Percentiles rank a stretch among this genome's conserved stretches.
Evolutionary conservation across 139 green algal species (phyloP).

Genomic region (Tetradesmus obliquus): DNA sequence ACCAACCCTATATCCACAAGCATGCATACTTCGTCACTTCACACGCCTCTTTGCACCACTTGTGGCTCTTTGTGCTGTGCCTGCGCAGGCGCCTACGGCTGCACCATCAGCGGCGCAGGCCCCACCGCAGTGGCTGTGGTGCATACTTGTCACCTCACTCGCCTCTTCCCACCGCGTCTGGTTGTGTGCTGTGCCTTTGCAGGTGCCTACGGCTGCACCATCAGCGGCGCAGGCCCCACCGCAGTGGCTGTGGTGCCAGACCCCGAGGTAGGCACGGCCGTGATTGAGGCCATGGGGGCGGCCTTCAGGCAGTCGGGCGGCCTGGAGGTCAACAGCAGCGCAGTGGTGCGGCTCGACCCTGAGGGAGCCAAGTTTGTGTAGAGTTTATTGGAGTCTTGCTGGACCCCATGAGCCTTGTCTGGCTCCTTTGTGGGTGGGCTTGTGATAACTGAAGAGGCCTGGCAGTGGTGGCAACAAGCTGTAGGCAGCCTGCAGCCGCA

Average conservation of each 20-base stretch:
- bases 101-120: conserved; percentile 96
- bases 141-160: no score
- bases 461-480: no score
- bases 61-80: background rate
- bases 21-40: no score
- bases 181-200: conserved; percentile 20
- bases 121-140: conserved; percentile 93
- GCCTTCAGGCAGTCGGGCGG: conserved; percentile 73
- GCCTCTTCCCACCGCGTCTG: background rate
- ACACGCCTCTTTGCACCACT: background rate
- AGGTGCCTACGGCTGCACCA: conserved; percentile 96
- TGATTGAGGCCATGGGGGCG: conserved; percentile 83
- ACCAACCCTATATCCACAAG: no score
- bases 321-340: conserved; percentile 77
- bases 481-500: no score
- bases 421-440: no score
- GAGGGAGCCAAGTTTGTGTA: conserved; percentile 69
- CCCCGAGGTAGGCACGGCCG: conserved; percentile 66
- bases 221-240: conserved; percentile 96
- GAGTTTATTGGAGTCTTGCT: background rate
- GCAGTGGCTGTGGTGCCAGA: conserved; percentile 92
- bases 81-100: conserved; percentile 70
- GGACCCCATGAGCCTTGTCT: no score
- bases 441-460: no score
- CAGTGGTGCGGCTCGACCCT: conserved; percentile 79